Evolutionary conservation across 176 grass and related monocot species (phyloP).

Genomic region (Zea luxurians): DNA sequence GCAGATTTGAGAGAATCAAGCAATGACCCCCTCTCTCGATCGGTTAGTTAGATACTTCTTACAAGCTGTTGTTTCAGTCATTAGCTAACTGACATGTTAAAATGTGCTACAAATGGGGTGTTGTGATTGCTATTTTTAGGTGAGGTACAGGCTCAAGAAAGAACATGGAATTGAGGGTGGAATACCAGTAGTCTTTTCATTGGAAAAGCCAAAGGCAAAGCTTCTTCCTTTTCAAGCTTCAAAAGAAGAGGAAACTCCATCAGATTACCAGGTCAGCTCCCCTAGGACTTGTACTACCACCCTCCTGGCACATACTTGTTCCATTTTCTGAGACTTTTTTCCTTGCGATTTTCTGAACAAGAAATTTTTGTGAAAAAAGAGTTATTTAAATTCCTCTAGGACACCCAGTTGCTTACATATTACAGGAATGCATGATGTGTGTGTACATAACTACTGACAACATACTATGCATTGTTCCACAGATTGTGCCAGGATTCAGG

Average conservation of each 20-base stretch:
- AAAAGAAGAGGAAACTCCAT: constrained; percentile 92
- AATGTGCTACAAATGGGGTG: constrained; percentile 2
- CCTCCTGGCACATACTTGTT: not conserved
- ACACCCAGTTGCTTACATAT: constrained; percentile 6
- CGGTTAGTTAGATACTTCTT: constrained; percentile 44
- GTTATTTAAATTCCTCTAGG: constrained; percentile 27
- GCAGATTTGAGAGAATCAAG: constrained; percentile 92
- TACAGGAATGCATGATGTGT: not conserved
- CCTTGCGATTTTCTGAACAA: not conserved
- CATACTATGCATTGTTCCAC: constrained; percentile 30
- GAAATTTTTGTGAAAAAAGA: not conserved
- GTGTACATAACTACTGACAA: constrained; percentile 5
- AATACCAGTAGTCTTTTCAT: constrained; percentile 82
- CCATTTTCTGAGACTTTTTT: not conserved
- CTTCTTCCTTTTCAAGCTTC: constrained; percentile 90
- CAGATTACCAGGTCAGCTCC: constrained; percentile 83
- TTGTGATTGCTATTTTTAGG: constrained; percentile 46
- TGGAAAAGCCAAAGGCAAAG: constrained; percentile 94
- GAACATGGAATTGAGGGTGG: constrained; percentile 86
- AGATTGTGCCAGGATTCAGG: constrained; percentile 97
- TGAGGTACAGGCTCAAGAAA: constrained; percentile 80
- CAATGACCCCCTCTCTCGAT: constrained; percentile 85
- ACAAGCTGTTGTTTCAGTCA: constrained; percentile 1
- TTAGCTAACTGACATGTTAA: not conserved
- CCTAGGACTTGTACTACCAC: constrained; percentile 8